Evolutionary conservation across 2,329 filamentous ascomycete genomes (phyloP), one percentile per base, ranked within the genome.

Genomic region (Paraphaeosphaeria sporulosa): DNA sequence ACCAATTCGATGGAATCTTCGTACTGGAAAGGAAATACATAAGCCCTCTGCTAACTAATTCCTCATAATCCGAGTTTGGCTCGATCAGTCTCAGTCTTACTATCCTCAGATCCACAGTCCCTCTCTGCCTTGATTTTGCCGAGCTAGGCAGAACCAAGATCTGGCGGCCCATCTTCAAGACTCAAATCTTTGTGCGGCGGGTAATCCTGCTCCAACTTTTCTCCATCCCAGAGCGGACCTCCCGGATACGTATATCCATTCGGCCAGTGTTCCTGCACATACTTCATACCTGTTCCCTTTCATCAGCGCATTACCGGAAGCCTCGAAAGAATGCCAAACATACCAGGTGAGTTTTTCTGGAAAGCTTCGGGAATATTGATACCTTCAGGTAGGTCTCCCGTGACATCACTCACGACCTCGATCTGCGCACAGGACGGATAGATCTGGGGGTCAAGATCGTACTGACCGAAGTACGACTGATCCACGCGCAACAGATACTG

Each of bases 401-500:
- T 57, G 7, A 19, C 15, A 13, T 57, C 55, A 49, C 61, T 59
- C 15, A 42, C 49, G 4, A 66, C 49, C 17, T 64, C 50, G 5
- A 66, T 52, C n/a, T 66, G 64, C 44, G 55, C 64, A 55, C 64
- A 66, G 23, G 43, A 44, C 2, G 61, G 64, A 53, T 66, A 66
- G 42, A 64, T 36, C 34, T 66, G 59, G 7, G 50, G 50, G 2
- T 36, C 36, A 3, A 27, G 27, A 4, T 6, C 36, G 4, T 34
- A 30, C 42, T 49, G 6, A 32, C 34, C 38, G 4, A 52, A 52
- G 3, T 58, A 44, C 63, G 60, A 65, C 21, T 61, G 42, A 17
- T 61, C 27, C 15, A 62, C 51, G 23, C 61, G 61, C 57, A 66
- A 50, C 6, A 66, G 61, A 34, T 66, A 66, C 47, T 64, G 57